phyloP scores from a whole-genome alignment of 768 basidiomycete genomes.

The Sarcomyxa edulis region DNA sequence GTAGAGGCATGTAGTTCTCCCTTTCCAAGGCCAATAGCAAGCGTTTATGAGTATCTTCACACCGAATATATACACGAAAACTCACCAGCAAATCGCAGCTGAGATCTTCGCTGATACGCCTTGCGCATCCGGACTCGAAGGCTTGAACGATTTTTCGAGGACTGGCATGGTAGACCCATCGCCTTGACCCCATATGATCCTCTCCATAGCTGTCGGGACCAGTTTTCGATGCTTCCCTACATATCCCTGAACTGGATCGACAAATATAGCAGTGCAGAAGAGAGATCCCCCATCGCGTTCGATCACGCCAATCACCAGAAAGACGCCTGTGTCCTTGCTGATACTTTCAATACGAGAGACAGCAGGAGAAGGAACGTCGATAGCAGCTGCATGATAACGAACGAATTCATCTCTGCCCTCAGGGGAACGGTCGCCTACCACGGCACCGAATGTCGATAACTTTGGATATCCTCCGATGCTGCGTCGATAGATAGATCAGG shows the following conservation, averaged over 20 bases:
- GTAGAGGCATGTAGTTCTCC: slow-evolving; percentile 69
- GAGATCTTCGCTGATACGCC: slow-evolving; percentile 40
- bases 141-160: slow-evolving; percentile 31
- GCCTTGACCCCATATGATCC: slow-evolving; percentile 60
- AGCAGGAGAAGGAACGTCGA: slow-evolving; percentile 50
- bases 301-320: slow-evolving; percentile 56
- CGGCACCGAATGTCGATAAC: slow-evolving; percentile 45
- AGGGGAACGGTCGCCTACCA: slow-evolving; percentile 42
- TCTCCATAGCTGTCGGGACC: slow-evolving; percentile 55
- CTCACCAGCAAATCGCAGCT: slow-evolving; percentile 56
- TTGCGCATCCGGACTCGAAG: slow-evolving; percentile 9
- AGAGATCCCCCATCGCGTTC: slow-evolving; percentile 56
- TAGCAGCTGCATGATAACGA: slow-evolving; percentile 47
- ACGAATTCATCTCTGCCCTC: slow-evolving; percentile 57
- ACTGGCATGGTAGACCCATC: slow-evolving; percentile 51
- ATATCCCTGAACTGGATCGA: slow-evolving; percentile 45
- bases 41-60: background rate
- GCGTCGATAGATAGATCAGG: background rate
- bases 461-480: slow-evolving; percentile 61
- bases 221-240: slow-evolving; percentile 64
- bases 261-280: slow-evolving; percentile 56
- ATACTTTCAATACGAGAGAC: slow-evolving; percentile 42
- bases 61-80: background rate
- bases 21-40: slow-evolving; percentile 23
- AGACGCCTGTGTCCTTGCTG: slow-evolving; percentile 41